These are phyloP conservation scores for Talaromyces rugulosus DNA, from an alignment of 2,329 filamentous ascomycete species.

Conservation along the genomic window DNA sequence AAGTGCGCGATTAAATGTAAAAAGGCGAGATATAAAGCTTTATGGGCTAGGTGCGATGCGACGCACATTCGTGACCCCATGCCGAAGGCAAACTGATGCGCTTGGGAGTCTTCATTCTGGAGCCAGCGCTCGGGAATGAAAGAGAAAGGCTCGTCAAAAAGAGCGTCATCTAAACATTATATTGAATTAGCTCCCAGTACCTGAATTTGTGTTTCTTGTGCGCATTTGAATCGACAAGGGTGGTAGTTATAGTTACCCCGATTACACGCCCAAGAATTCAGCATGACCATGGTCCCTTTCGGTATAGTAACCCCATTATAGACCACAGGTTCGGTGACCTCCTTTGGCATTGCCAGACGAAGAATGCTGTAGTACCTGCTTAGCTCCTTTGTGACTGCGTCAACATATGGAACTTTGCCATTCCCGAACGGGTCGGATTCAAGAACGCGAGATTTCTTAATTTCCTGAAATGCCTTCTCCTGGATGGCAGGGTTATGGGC, in stretches of 20 bases:
- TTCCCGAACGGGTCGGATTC: slow-evolving; percentile 9
- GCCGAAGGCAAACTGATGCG: slow-evolving; percentile 13
- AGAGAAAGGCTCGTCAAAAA: background rate
- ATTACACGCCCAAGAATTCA: slow-evolving; percentile 18
- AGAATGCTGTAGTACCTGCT: slow-evolving; percentile 13
- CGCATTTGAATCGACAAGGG: background rate
- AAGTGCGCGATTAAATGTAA: slow-evolving; percentile 12
- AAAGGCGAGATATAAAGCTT: slow-evolving; percentile 10
- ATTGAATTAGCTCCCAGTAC: background rate
- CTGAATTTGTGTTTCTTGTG: background rate
- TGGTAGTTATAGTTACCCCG: slow-evolving; percentile 2
- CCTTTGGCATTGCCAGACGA: slow-evolving; percentile 12
- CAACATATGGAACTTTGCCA: slow-evolving; percentile 12
- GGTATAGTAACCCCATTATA: slow-evolving; percentile 14
- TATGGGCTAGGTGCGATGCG: slow-evolving; percentile 10
- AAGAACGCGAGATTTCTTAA: slow-evolving; percentile 6
- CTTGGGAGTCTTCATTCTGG: slow-evolving; percentile 11
- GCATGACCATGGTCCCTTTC: slow-evolving; percentile 13
- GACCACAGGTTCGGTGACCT: slow-evolving; percentile 5
- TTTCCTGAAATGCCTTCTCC: slow-evolving; percentile 11
- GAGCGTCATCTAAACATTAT: background rate
- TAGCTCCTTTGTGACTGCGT: slow-evolving; percentile 14
- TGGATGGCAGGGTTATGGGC: slow-evolving; percentile 13
- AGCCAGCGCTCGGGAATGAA: slow-evolving; percentile 16
- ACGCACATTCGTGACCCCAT: slow-evolving; percentile 14